phyloP scores from a whole-genome alignment of 371 early-diverging fungal species.

The Zychaea mexicana region DNA sequence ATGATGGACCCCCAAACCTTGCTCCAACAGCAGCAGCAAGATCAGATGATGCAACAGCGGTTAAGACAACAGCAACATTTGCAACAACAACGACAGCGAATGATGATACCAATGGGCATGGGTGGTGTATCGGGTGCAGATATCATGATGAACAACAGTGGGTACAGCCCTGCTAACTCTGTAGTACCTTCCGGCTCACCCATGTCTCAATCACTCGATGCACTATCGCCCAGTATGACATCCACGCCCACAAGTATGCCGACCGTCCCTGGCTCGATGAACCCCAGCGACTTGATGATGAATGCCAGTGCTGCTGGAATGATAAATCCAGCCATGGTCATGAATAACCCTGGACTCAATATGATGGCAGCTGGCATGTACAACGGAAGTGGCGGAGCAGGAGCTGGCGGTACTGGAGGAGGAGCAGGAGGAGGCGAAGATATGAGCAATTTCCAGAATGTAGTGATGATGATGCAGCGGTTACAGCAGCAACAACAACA shows the following conservation, averaged over 20 bases:
- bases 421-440: slow-evolving; percentile 15
- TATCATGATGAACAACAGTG: slow-evolving; percentile 10
- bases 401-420: slow-evolving; percentile 2
- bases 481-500: slow-evolving; percentile 35
- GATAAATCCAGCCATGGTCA: slow-evolving; percentile 31
- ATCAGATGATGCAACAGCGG: slow-evolving; percentile 8
- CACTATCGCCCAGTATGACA: slow-evolving; percentile 28
- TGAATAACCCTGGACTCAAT: slow-evolving; percentile 14
- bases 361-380: slow-evolving; percentile 9
- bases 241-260: slow-evolving; percentile 14
- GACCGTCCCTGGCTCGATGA: slow-evolving; percentile 20
- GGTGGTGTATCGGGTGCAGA: slow-evolving; percentile 9
- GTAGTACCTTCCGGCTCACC: slow-evolving; percentile 16
- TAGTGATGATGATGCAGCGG: slow-evolving; percentile 45
- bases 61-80: slow-evolving; percentile 6
- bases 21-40: slow-evolving; percentile 6
- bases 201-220: slow-evolving; percentile 23
- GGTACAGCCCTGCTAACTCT: neutral
- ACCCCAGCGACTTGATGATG: slow-evolving; percentile 31
- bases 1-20: slow-evolving; percentile 17
- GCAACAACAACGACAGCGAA: slow-evolving; percentile 8
- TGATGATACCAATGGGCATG: slow-evolving; percentile 22
- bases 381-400: slow-evolving; percentile 5
- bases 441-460: slow-evolving; percentile 27
- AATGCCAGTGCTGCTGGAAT: slow-evolving; percentile 20